A percentile compares a stretch with the other conserved stretches of the same genome.
Evolutionary conservation across 2,329 filamentous ascomycete genomes (phyloP).

Genomic region (Lasiodiplodia citricola): DNA sequence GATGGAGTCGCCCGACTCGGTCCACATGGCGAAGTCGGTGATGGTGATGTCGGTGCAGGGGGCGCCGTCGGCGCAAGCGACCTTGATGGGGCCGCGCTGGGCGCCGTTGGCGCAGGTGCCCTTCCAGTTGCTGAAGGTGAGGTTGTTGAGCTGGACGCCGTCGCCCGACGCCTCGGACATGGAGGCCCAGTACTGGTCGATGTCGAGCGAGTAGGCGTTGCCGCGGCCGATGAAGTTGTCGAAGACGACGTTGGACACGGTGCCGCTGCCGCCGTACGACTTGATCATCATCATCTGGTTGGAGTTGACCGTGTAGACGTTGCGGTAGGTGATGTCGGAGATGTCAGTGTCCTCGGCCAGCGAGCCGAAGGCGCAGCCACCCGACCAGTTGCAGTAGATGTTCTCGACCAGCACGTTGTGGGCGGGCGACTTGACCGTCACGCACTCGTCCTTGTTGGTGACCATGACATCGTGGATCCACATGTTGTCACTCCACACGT

Average conservation of each 20-base stretch:
- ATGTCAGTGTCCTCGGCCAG: constrained; percentile 57
- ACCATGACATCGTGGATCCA: constrained; percentile 66
- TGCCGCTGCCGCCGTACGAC: constrained; percentile 62
- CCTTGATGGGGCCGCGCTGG: constrained; percentile 59
- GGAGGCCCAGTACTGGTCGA: constrained; percentile 60
- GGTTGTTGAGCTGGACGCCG: constrained; percentile 59
- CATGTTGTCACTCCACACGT: constrained; percentile 61
- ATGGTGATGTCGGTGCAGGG: constrained; percentile 61
- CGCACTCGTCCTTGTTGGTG: constrained; percentile 67
- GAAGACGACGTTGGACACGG: constrained; percentile 56
- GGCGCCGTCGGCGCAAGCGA: constrained; percentile 56
- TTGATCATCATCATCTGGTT: constrained; percentile 71
- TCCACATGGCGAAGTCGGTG: constrained; percentile 60
- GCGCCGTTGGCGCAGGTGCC: constrained; percentile 58
- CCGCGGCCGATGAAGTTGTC: constrained; percentile 66
- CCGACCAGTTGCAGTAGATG: constrained; percentile 67
- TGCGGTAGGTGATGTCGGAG: constrained; percentile 59
- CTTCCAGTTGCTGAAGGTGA: constrained; percentile 62
- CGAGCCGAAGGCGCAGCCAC: constrained; percentile 64
- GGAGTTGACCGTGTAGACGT: constrained; percentile 63
- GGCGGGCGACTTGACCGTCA: constrained; percentile 60
- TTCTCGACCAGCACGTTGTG: constrained; percentile 64
- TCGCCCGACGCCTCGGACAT: constrained; percentile 50
- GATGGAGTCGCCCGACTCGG: constrained; percentile 50
- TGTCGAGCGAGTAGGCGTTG: constrained; percentile 64